phyloP scores from a whole-genome alignment of 2,329 filamentous ascomycete species.

The Verticillium albo-atrum region DNA sequence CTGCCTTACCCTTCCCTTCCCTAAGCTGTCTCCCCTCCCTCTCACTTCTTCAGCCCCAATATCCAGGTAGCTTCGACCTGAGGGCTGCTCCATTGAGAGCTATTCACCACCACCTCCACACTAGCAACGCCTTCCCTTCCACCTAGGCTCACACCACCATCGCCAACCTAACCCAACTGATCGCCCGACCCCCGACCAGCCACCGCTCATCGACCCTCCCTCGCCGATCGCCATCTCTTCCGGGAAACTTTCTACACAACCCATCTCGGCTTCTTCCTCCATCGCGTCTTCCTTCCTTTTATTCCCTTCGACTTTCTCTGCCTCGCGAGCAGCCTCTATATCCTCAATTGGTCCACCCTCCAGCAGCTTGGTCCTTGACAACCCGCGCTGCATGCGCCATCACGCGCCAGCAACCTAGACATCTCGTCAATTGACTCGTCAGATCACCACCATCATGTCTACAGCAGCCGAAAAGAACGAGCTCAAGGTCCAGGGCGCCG shows the following conservation, averaged over 20 bases:
- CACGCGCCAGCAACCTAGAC: conserved; percentile 5
- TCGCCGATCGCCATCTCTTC: neutral
- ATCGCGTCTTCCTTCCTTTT: conserved; percentile 6
- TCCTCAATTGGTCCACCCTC: neutral
- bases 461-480: conserved; percentile 41
- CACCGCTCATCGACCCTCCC: conserved; percentile 8
- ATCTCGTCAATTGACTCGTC: conserved; percentile 7
- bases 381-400: conserved; percentile 6
- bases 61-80: neutral
- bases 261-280: neutral
- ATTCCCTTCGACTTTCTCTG: neutral
- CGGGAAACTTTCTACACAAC: neutral
- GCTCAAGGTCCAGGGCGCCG: conserved; percentile 75
- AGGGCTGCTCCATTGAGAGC: neutral
- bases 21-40: conserved; percentile 16
- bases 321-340: neutral
- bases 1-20: neutral
- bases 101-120: conserved; percentile 17
- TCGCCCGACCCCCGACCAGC: conserved; percentile 8
- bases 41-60: neutral
- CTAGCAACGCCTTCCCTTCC: conserved; percentile 1
- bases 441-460: conserved; percentile 17
- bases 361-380: neutral
- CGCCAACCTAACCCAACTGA: conserved; percentile 1
- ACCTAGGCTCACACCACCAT: neutral